Evolutionary conservation across 106 monocot species (phyloP), one percentile per base, ranked within the genome.

Genomic region (Ottelia alismoides): DNA sequence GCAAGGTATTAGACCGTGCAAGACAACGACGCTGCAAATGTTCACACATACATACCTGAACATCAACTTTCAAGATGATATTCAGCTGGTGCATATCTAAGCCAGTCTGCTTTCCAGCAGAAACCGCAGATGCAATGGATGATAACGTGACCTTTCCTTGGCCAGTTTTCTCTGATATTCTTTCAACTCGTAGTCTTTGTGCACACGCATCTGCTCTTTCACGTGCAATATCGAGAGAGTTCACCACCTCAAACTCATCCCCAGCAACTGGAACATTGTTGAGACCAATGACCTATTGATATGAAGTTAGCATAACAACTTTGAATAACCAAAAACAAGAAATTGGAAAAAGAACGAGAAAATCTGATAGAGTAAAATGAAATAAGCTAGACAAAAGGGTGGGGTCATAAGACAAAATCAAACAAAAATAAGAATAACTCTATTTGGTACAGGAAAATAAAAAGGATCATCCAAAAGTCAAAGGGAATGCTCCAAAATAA

Each of bases 231-330:
- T 86, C 98, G 25, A 99, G 77, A 31, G 74, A 83, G 20, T 71
- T 62, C 27, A 83, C 79, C 52, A 77, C 83, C 83, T 99, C 98
- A 73, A 99, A 99, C 61, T 83, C 86, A 64, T 99, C 98, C 53
- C 98, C 98, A 57, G 98, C 90, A 68, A 75, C 57, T 21, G 98
- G 90, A 59, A 99, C 86, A 66, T 69, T 72, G 60, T 68, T 83
- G 44, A 99, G 35, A 32, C 98, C 98, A 61, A 90, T 77, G 51
- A 91, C 86, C 98, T 99, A 62, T 2, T 0, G 16, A 43, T 7
- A 43, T 43, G 45, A 18, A 22, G 25, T 22, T 45, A 49, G 23
- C 27, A 50, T 43, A n/a, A n/a, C n/a, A n/a, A n/a, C n/a, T n/a
- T n/a, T n/a, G n/a, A n/a, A n/a, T n/a, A n/a, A n/a, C n/a, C n/a